Base-by-base conservation (phyloP, 768 basidiomycete genomes). In the Kwoniella europaea region DNA sequence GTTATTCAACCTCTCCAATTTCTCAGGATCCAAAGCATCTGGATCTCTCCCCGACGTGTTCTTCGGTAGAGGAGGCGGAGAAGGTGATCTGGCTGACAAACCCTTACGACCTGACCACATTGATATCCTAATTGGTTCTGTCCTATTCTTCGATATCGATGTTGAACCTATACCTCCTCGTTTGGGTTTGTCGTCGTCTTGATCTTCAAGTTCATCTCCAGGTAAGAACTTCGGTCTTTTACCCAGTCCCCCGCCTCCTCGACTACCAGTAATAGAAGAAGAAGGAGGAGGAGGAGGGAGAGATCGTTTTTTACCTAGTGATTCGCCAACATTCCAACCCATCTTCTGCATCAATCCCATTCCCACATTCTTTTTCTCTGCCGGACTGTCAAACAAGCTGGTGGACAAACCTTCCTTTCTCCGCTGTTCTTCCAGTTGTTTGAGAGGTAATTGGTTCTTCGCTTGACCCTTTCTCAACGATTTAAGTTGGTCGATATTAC, bases 281-380 rank as follows among this genome's bases (percentile, higher is more conserved):
- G 41, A 15, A 16, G 75, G 74, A 6, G 77, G 75, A 16, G 75
- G 74, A 6, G 77, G 75, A 2, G 71, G 70, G 16, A 71, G 35
- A 20, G 69, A 69, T 24, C 74, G 65, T 54, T 75, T 72, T 68
- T 74, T 79, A 9, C 82, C 82, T 42, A 83, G 57, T 18, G 78
- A 76, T 68, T 83, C 81, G 12, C 82, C 82, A 5, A 76, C 70
- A 67, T 81, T 82, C 82, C 82, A 83, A 46, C 82, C 82, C 82
- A 83, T 83, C 74, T 79, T 81, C 73, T 76, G 76, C 82, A 83
- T 83, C 79, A 83, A 76, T 35, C 63, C 75, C 76, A 83, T 76
- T 15, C 81, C 82, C 70, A 56, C 65, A 52, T 22, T 41, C n/a
- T 43, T 27, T 2, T 41, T 57, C 18, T 35, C 22, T 43, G n/a